A percentile compares a stretch with the other conserved stretches of the same genome.
Conservation (phyloP, 371 early-diverging fungal species). For the Quaeritorhiza haematococci region DNA sequence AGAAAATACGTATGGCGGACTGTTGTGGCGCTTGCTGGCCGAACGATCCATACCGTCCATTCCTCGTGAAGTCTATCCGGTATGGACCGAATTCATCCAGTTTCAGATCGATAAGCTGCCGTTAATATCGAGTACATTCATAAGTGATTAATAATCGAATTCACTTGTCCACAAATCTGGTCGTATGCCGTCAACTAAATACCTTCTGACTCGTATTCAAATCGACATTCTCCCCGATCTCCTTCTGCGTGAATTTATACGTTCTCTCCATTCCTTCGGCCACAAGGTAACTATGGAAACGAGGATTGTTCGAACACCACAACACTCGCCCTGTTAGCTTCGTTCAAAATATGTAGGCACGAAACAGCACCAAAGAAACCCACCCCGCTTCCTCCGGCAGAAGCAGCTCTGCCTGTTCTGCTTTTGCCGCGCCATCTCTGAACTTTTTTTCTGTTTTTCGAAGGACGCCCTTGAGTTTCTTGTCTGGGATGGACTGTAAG, state of each 20-base stretch:
- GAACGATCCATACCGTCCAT: constrained; percentile 58
- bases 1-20: too few relatives aligned
- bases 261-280: constrained; percentile 89
- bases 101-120: constrained; percentile 75
- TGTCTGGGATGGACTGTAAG: constrained; percentile 56
- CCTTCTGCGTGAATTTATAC: constrained; percentile 75
- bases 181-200: neutral
- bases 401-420: constrained; percentile 73
- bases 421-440: constrained; percentile 67
- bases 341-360: neutral
- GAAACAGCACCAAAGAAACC: neutral
- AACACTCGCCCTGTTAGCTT: neutral
- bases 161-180: neutral
- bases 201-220: constrained; percentile 75
- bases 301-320: neutral
- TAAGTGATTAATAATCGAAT: neutral
- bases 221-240: constrained; percentile 72
- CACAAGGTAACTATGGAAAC: constrained; percentile 51
- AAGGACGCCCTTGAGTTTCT: constrained; percentile 58
- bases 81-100: constrained; percentile 88
- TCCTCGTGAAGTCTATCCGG: constrained; percentile 80
- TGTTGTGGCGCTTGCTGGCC: neutral
- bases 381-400: constrained; percentile 68
- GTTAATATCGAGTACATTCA: neutral
- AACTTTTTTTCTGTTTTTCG: constrained; percentile 54